These are phyloP conservation scores for Jackrogersella multiformis DNA, from an alignment of 495 filamentous ascomycete species.

Conservation along the genomic window DNA sequence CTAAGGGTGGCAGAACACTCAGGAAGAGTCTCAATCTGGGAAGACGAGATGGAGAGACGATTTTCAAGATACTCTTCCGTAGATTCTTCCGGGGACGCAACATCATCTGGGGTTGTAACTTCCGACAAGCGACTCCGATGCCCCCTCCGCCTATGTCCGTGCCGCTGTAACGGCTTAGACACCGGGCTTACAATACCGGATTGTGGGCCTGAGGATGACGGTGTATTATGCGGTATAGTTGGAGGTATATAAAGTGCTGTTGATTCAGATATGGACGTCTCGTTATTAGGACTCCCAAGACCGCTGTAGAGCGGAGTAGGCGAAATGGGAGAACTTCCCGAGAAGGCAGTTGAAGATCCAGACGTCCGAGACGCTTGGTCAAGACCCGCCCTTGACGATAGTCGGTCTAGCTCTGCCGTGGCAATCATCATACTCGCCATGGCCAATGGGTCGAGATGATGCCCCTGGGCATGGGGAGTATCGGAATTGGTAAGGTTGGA, in stretches of 20 bases:
- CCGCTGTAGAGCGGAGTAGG: slow-evolving; percentile 10
- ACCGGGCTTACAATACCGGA: slow-evolving; percentile 16
- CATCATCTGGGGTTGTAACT: slow-evolving; percentile 42
- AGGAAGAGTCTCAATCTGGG: slow-evolving; percentile 33
- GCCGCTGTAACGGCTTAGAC: slow-evolving; percentile 28
- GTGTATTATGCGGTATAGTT: slow-evolving; percentile 26
- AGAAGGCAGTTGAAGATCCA: slow-evolving; percentile 21
- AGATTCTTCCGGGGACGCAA: slow-evolving; percentile 19
- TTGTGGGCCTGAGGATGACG: slow-evolving; percentile 20
- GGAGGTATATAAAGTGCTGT: slow-evolving; percentile 7
- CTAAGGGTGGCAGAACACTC: slow-evolving; percentile 9
- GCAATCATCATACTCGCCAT: slow-evolving; percentile 44
- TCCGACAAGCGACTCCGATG: slow-evolving; percentile 43
- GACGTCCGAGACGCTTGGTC: slow-evolving; percentile 14
- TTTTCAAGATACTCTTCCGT: slow-evolving; percentile 8
- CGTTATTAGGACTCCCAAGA: slow-evolving; percentile 13
- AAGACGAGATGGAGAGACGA: neutral
- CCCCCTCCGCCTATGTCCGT: slow-evolving; percentile 23
- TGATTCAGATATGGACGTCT: slow-evolving; percentile 7
- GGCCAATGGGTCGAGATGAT: slow-evolving; percentile 32
- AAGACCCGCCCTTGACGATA: slow-evolving; percentile 27
- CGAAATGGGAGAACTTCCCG: slow-evolving; percentile 14
- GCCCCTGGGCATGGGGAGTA: neutral
- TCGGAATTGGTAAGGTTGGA: slow-evolving; percentile 19
- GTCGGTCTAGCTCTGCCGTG: slow-evolving; percentile 42